phyloP scores from a whole-genome alignment of 305 asterid genomes.

The Fraxinus dipetala region DNA sequence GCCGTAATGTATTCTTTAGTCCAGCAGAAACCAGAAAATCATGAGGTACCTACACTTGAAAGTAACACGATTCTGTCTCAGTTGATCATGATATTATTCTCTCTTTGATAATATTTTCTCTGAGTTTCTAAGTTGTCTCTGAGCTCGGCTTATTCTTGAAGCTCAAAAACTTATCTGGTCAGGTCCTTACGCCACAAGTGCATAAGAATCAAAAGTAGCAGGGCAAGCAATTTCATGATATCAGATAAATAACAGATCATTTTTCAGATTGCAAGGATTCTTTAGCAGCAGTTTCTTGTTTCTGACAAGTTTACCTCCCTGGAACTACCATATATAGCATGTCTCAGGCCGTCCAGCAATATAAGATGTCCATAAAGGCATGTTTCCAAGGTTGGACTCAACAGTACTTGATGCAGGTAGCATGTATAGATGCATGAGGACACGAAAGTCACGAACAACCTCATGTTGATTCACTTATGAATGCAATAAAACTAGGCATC shows the following conservation, averaged over 20 bases:
- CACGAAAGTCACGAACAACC: not conserved
- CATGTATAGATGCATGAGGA: not conserved
- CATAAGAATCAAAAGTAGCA: not conserved
- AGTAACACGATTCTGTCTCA: conserved; percentile 11
- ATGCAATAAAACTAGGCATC: not conserved
- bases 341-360: not conserved
- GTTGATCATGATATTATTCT: not conserved
- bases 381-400: not conserved
- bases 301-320: not conserved
- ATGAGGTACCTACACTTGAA: not conserved
- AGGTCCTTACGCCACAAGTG: not conserved
- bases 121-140: not conserved
- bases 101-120: not conserved
- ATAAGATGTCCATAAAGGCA: not conserved
- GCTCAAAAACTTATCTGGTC: not conserved
- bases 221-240: not conserved
- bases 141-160: not conserved
- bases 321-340: not conserved
- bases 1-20: not conserved
- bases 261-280: not conserved
- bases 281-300: not conserved
- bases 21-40: conserved; percentile 11
- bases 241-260: not conserved
- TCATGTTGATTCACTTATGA: not conserved
- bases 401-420: not conserved